Conservation (phyloP, 1,139 yeast species). For the Hyphopichia burtonii region DNA sequence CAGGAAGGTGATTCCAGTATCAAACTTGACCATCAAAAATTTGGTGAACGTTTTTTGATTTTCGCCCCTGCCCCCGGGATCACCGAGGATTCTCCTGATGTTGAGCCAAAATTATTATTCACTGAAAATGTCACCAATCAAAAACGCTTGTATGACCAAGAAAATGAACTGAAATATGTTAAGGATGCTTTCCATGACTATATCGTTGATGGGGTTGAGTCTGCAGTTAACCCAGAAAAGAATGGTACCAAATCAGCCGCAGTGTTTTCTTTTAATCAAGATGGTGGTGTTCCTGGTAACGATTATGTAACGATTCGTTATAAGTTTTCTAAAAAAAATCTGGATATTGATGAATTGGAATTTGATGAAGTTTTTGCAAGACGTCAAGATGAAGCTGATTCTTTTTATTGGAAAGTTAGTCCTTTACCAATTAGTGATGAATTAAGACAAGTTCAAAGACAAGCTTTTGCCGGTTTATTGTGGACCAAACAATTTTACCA, state of each 20-base stretch:
- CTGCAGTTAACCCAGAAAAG: slow-evolving; percentile 66
- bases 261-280: slow-evolving; percentile 74
- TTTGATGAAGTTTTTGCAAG: slow-evolving; percentile 72
- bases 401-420: slow-evolving; percentile 86
- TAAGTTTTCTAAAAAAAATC: slow-evolving; percentile 52
- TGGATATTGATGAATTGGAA: slow-evolving; percentile 71
- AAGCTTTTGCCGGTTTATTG: slow-evolving; percentile 89
- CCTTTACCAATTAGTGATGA: slow-evolving; percentile 86
- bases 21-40: slow-evolving; percentile 65
- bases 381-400: slow-evolving; percentile 89
- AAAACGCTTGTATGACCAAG: slow-evolving; percentile 61
- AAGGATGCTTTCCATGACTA: slow-evolving; percentile 93
- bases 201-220: slow-evolving; percentile 59
- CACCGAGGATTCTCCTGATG: slow-evolving; percentile 56
- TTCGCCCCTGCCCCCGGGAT: slow-evolving; percentile 92
- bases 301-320: slow-evolving; percentile 88
- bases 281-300: slow-evolving; percentile 81
- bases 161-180: slow-evolving; percentile 56
- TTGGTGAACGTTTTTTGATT: slow-evolving; percentile 68
- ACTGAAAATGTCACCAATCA: slow-evolving; percentile 90
- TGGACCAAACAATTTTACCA: slow-evolving; percentile 96
- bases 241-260: slow-evolving; percentile 79
- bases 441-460: slow-evolving; percentile 83
- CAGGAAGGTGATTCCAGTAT: slow-evolving; percentile 48
- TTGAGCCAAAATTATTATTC: slow-evolving; percentile 73